phyloP scores from a whole-genome alignment of 257 asterid genomes.

The Solanum megistacrolobum region DNA sequence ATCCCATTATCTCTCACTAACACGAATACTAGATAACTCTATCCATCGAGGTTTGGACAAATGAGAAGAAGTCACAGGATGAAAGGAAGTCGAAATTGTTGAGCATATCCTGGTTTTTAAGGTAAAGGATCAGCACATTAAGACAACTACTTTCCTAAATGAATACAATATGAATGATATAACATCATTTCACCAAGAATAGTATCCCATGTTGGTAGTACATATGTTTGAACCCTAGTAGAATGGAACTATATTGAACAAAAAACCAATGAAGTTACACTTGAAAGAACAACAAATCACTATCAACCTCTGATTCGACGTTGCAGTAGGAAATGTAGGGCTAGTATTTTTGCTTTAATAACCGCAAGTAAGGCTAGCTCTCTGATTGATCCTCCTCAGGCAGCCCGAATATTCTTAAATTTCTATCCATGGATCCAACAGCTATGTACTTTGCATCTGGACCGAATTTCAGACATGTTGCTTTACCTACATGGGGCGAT shows the following conservation, averaged over 20 bases:
- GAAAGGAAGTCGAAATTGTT: not conserved
- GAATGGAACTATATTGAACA: not conserved
- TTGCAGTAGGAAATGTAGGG: not conserved
- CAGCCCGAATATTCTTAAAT: conserved; percentile 61
- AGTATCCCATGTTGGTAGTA: not conserved
- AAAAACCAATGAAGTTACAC: not conserved
- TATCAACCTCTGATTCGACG: not conserved
- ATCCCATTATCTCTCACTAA: not conserved
- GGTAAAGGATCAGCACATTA: not conserved
- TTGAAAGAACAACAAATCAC: not conserved
- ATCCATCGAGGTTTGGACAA: not conserved
- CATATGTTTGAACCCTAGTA: not conserved
- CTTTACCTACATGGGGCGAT: conserved; percentile 37
- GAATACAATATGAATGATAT: not conserved
- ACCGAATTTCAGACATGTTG: conserved; percentile 50
- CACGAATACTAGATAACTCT: not conserved
- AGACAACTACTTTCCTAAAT: not conserved
- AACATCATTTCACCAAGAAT: not conserved
- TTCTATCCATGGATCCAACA: conserved; percentile 72
- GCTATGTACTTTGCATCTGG: conserved; percentile 65
- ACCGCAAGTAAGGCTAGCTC: not conserved
- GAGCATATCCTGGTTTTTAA: not conserved
- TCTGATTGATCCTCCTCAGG: conserved; percentile 35
- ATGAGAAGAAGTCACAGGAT: not conserved
- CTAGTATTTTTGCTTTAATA: not conserved